Evolutionary conservation across 1,284 basidiomycete species (phyloP), one percentile per base, ranked within the genome.

Genomic region (Veloboletus limbatus): DNA sequence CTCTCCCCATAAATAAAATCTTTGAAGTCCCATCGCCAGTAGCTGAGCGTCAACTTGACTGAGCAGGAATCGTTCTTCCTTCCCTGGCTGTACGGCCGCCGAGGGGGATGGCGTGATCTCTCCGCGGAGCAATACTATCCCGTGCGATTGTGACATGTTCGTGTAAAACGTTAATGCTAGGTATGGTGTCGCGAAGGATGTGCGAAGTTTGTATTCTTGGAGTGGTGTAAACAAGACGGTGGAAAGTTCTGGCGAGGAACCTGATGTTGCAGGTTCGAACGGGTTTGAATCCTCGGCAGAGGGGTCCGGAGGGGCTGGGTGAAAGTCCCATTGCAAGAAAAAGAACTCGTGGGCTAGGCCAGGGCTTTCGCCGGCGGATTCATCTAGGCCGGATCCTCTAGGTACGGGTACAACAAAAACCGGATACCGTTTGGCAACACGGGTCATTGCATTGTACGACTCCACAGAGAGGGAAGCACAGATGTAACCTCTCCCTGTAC

Each of bases 121-220:
- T 16, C 96, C 97, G 28, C 94, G 79, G 69, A 98, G 77, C 7
- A 99, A 78, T 1, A 97, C 92, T 33, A 89, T 65, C 13, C 81
- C 84, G 64, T 98, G 95, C 6, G 85, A 85, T 21, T 76, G 64
- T 1, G 85, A 79, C 7, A 99, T 70, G 62, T 99, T 96, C 31
- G 95, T 88, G 69, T 98, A 97, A 66, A 92, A 83, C 6, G 96
- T 97, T 38, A 98, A 64, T 27, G 92, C 88, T 21, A 99, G 76
- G 60, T 91, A 88, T 0, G 96, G 95, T 28, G 93, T 94, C 3
- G 96, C 92, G 69, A 88, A 98, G 36, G 88, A 79, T 52, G 81
- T 79, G 25, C 89, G 83, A 47, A 84, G 72, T 69, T 98, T 97
- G 79, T 93, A 99, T 71, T 98, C 96, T 56, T 91, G 88, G 40